Conservation (phyloP, 2,329 filamentous ascomycete genomes). For the Colletotrichum chrysophilum region DNA sequence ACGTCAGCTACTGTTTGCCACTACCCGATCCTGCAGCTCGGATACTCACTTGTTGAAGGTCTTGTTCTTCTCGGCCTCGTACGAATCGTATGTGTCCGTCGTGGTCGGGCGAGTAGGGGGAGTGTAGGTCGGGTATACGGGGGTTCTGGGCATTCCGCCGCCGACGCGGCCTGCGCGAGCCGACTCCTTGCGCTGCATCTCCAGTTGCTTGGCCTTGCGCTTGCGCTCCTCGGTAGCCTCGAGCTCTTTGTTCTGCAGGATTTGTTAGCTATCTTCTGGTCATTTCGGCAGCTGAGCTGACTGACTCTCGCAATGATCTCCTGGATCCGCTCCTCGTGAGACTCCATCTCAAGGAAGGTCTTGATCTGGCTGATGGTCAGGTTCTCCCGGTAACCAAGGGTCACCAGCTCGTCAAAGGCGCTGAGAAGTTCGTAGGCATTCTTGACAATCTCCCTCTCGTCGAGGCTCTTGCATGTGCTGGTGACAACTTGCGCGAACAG, state of each 20-base stretch:
- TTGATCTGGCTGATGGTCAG: slow-evolving; percentile 96
- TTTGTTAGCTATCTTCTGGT: slow-evolving; percentile 23
- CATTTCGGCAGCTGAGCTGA: slow-evolving; percentile 11
- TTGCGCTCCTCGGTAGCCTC: slow-evolving; percentile 98
- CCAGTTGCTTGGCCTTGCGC: slow-evolving; percentile 96
- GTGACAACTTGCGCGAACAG: slow-evolving; percentile 97
- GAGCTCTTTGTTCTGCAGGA: slow-evolving; percentile 88
- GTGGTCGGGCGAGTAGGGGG: slow-evolving; percentile 76
- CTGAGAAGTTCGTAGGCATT: slow-evolving; percentile 97
- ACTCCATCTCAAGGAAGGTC: slow-evolving; percentile 99
- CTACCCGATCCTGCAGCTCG: not conserved
- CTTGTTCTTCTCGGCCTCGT: slow-evolving; percentile 98
- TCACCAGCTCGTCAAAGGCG: slow-evolving; percentile 97
- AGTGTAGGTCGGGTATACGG: slow-evolving; percentile 88
- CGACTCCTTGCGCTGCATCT: slow-evolving; percentile 98
- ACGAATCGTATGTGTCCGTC: slow-evolving; percentile 87
- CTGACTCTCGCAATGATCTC: slow-evolving; percentile 91
- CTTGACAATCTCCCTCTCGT: slow-evolving; percentile 92
- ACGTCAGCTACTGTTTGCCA: not conserved
- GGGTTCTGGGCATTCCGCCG: slow-evolving; percentile 68
- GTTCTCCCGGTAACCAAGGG: slow-evolving; percentile 94
- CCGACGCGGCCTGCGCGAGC: slow-evolving; percentile 73
- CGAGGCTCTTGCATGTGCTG: slow-evolving; percentile 93
- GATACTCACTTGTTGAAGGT: slow-evolving; percentile 73
- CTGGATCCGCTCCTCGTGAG: slow-evolving; percentile 97